phyloP scores from a whole-genome alignment of 73 alveolate genomes.

The Symbiodinium natans region DNA sequence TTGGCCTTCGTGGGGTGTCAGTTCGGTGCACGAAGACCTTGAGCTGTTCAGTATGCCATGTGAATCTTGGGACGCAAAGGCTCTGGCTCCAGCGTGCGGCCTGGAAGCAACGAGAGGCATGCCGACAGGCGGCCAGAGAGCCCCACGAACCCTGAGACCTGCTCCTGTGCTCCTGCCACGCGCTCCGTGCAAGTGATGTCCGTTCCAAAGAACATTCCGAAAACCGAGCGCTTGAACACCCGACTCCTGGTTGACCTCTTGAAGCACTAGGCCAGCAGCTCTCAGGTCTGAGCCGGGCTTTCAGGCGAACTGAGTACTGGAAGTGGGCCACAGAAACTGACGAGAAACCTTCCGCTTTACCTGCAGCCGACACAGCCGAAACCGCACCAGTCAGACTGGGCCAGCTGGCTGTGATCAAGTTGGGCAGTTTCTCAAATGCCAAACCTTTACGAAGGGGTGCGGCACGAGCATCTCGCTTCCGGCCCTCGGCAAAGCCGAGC shows the following conservation, averaged over 20 bases:
- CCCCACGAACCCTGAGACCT: background rate
- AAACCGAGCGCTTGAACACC: background rate
- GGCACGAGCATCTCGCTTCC: background rate
- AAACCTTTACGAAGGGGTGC: background rate
- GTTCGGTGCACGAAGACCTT: background rate
- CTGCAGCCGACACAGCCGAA: background rate
- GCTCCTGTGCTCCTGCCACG: too few relatives aligned
- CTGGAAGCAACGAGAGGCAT: background rate
- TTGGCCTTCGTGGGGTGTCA: too few relatives aligned
- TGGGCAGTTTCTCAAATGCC: background rate
- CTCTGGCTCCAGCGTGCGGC: background rate
- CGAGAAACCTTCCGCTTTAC: background rate
- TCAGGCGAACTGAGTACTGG: background rate
- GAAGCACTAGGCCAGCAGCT: background rate
- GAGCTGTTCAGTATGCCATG: background rate
- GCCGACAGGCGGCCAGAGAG: background rate
- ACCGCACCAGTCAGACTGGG: background rate
- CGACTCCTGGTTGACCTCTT: background rate
- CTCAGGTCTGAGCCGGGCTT: background rate
- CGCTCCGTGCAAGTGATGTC: background rate
- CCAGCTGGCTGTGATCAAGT: background rate
- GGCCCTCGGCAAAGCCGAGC: too few relatives aligned
- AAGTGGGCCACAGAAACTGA: background rate
- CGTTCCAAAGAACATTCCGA: background rate
- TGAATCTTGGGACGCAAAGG: background rate